Conservation (phyloP, 129 eudicot genomes). For the Erigeron canadensis region DNA sequence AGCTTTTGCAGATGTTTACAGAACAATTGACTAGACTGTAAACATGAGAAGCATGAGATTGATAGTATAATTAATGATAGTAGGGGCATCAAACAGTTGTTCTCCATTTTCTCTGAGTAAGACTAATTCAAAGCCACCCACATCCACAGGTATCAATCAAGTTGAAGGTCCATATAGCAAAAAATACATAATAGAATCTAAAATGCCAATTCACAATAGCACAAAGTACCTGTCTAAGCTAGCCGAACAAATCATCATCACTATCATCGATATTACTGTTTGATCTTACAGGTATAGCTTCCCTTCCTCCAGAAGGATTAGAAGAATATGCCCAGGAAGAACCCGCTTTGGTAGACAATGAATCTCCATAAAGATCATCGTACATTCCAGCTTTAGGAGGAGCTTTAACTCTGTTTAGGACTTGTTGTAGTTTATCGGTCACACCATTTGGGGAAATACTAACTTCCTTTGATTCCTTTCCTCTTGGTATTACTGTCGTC, state of each 20-base stretch:
- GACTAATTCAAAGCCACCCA: conserved; percentile 28
- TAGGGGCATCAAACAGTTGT: conserved; percentile 13
- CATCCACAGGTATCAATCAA: conserved; percentile 29
- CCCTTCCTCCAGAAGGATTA: background rate
- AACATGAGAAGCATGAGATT: conserved; percentile 4
- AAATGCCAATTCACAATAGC: conserved; percentile 17
- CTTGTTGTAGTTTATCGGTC: conserved; percentile 81
- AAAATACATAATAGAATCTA: background rate
- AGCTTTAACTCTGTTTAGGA: conserved; percentile 79
- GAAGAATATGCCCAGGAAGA: conserved; percentile 86
- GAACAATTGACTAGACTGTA: background rate
- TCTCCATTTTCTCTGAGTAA: conserved; percentile 25
- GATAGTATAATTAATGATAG: background rate
- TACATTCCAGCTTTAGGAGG: conserved; percentile 72
- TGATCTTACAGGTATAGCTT: conserved; percentile 20
- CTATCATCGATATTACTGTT: conserved; percentile 45
- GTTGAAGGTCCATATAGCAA: conserved; percentile 8
- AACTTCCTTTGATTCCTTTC: conserved; percentile 68
- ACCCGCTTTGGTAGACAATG: conserved; percentile 67
- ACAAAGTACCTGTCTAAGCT: conserved; percentile 24
- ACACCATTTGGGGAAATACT: conserved; percentile 61
- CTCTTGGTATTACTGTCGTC: conserved; percentile 79
- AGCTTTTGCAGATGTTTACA: background rate
- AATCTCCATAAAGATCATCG: conserved; percentile 95
- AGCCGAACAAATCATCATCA: conserved; percentile 92